Base-by-base conservation (phyloP, 768 basidiomycete genomes). In the Tylopilus balloui region DNA sequence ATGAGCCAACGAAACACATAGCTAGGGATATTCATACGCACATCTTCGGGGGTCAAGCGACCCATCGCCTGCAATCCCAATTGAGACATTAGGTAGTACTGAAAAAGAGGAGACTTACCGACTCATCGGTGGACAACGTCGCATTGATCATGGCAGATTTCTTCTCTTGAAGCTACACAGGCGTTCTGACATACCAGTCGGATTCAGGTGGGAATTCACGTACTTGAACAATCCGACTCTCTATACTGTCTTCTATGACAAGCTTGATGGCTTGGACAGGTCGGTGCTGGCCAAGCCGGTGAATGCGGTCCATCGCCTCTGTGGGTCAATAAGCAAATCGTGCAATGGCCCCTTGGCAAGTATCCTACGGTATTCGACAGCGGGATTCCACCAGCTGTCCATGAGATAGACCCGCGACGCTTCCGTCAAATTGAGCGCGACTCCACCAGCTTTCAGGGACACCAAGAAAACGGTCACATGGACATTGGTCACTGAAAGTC, bases 341-440 rank as follows among this genome's bases (percentile, higher is more conserved):
- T 20, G 11, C 10, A 35, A 35, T 28, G 21, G 35, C 24, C 35
- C 40, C 31, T 15, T 27, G 17, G 35, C 11, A 23, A 15, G 25
- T 35, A 14, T 19, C 76, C 88, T 65, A 89, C 88, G 87, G 60
- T 78, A 91, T 71, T 89, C 88, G 45, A 89, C 84, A n/a, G 92
- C 92, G 7, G 94, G 94, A 64, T 98, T 98, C 94, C 94, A 95
- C 92, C 92, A 95, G 56, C 87, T 89, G 64, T 95, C 95, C 92
- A 97, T 95, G 60, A 96, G 78, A 68, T 92, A 95, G 17, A 96
- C 92, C 23, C 90, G 87, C 28, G 89, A 92, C 0, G 93, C 93
- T 65, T 91, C 90, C 0, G 90, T 92, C 57, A 93, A 66, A 64
- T 93, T 93, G 42, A 95, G 75, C 3, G 90, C 91, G 4, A 92